Base-by-base conservation (phyloP, 805 yeast species). In the Jamesozyma jinghongensis region DNA sequence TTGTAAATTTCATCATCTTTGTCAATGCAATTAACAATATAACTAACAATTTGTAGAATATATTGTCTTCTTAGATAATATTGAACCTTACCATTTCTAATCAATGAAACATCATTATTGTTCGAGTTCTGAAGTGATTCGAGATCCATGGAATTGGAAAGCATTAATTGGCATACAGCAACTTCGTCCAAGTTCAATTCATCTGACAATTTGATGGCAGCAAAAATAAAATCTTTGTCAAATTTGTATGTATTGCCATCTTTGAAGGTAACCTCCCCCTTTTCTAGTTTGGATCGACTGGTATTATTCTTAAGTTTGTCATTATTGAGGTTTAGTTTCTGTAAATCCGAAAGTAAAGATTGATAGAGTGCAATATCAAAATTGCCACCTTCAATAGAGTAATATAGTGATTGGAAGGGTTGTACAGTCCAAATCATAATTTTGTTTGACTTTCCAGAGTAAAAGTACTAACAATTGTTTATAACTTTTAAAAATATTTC, bases 161-260 rank as follows among this genome's bases (percentile, higher is more conserved):
- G 63, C 51, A 88, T 67, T 20, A 85, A 55, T 53, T 86, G 84
- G 1, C 94, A 92, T 1, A 85, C 73, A 2, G 74, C 67, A 22
- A 83, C 39, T 57, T 90, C 97, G 59, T 90, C 94, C 38, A 90
- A 65, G 37, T 83, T 68, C 39, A 90, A 67, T 30, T 77, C 77
- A 47, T 78, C 84, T 0, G 88, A 66, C 14, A 82, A 53, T 19
- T 68, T 66, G 4, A 77, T 66, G 1, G 86, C 72, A 3, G 73
- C 68, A 39, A 76, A 69, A 31, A 81, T 68, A 50, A 86, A 88
- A 30, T 75, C 74, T 36, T 74, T 67, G 53, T 83, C 85, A 26
- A 88, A 59, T 44, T 73, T 73, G 50, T 73, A 80, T 35, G 45
- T 44, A 5, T 47, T 38, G 12, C 70, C 72, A 19, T 79, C 80